These are phyloP conservation scores for Penicillium sumatraense DNA, from an alignment of 2,329 filamentous ascomycete species.

Conservation along the genomic window DNA sequence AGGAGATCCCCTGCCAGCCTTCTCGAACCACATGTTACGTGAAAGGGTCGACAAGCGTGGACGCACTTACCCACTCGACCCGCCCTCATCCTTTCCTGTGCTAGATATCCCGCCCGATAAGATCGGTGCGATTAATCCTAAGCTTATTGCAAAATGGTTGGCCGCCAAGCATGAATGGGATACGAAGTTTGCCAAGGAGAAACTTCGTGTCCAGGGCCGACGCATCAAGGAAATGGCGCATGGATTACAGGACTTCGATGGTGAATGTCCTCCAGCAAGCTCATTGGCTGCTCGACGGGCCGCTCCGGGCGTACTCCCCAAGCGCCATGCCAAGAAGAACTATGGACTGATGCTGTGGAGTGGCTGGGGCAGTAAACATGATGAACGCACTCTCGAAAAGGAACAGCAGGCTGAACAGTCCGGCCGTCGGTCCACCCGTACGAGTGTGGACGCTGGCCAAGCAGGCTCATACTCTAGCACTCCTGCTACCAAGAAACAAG, in stretches of 20 bases:
- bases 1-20: constrained; percentile 79
- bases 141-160: constrained; percentile 83
- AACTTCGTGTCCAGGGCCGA: constrained; percentile 72
- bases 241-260: constrained; percentile 73
- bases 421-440: constrained; percentile 27
- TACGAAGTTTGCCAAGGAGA: constrained; percentile 69
- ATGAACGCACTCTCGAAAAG: constrained; percentile 68
- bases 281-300: constrained; percentile 74
- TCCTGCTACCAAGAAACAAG: constrained; percentile 12
- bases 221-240: constrained; percentile 72
- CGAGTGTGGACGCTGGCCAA: constrained; percentile 33
- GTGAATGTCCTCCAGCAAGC: constrained; percentile 80
- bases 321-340: constrained; percentile 57
- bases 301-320: constrained; percentile 36
- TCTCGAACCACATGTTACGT: constrained; percentile 87
- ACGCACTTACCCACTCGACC: constrained; percentile 68
- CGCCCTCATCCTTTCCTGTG: constrained; percentile 67
- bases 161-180: constrained; percentile 75
- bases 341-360: constrained; percentile 83
- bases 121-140: constrained; percentile 79
- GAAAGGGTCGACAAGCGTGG: constrained; percentile 83
- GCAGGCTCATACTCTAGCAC: constrained; percentile 30
- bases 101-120: constrained; percentile 66
- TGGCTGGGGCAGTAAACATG: constrained; percentile 86
- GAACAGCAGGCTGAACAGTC: constrained; percentile 28